Base-by-base conservation (phyloP, 345 rosid species). In the Citrus trifoliata region DNA sequence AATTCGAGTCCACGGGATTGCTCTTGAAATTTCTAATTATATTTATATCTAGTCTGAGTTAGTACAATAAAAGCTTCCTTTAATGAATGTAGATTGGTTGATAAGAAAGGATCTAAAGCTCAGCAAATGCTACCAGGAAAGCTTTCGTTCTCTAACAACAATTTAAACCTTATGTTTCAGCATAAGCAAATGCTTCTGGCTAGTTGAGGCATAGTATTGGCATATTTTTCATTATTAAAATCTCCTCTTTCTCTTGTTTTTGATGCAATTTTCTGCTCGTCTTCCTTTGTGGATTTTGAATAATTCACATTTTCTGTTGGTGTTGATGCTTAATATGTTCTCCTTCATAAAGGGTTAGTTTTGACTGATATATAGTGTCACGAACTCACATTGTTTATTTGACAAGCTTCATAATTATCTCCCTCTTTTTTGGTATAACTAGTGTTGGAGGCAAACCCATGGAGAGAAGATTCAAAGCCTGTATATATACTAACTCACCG, bases 381-480 rank as follows among this genome's bases (percentile, higher is more conserved):
- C 5, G 0, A 3, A 3, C 18, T 12, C 16, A 73, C 56, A 67
- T 46, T 67, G 71, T 51, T 7, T 48, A 27, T 37, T 48, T 18
- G 61, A 70, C 74, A 71, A 51, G 62, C 12, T 48, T 51, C 9
- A 10, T 53, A 60, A 67, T 67, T 9, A 24, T 48, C 37, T 59
- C 51, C 68, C 25, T 77, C 46, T 48, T 9, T 51, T 14, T 80
- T 72, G 8, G 48, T 79, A 48, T 64, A 80, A 75, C 74, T 84
- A 96, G 99, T 96, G 24, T 78, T 96, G 90, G 99, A 96, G 72
- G 88, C 92, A 70, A 96, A 96, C 83, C 99, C 99, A 24, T 94
- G 99, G 98, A 89, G 97, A 86, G 98, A 87, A 77, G 80, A 85
- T 82, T 85, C 97, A 4, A 94, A 96, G 87, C 92, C 97, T 1